Evolutionary conservation across 2,329 filamentous ascomycete species (phyloP).

Genomic region (Parastagonospora avenae): DNA sequence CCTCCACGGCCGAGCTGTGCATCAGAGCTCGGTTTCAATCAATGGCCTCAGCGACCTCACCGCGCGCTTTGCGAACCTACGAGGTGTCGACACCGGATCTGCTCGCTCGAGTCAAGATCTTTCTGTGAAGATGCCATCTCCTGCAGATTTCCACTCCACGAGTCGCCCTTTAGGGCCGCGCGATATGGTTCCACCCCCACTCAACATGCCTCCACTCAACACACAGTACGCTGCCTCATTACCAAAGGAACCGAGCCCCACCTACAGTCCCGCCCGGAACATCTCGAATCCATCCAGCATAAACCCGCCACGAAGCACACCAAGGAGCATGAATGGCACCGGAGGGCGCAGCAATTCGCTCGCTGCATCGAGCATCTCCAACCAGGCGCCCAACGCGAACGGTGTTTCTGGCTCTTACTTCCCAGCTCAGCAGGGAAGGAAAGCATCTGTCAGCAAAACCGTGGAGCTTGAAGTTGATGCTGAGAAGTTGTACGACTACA

Average conservation of each 20-base stretch:
- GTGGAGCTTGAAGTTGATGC: slow-evolving; percentile 68
- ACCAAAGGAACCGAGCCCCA: slow-evolving; percentile 74
- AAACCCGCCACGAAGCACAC: slow-evolving; percentile 67
- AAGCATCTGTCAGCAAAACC: slow-evolving; percentile 55
- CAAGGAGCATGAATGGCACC: slow-evolving; percentile 65
- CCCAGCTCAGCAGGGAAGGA: slow-evolving; percentile 36
- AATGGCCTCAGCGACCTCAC: slow-evolving; percentile 38
- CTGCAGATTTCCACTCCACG: slow-evolving; percentile 43
- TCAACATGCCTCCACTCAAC: slow-evolving; percentile 61
- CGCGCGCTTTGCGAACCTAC: slow-evolving; percentile 47
- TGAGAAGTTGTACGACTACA: slow-evolving; percentile 72
- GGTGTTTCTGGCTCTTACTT: slow-evolving; percentile 51
- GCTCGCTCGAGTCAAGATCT: slow-evolving; percentile 30
- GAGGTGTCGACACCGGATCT: slow-evolving; percentile 30
- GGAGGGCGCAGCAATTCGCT: slow-evolving; percentile 61
- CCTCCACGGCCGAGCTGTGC: slow-evolving; percentile 66
- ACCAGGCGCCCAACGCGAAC: slow-evolving; percentile 44
- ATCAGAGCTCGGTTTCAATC: slow-evolving; percentile 35
- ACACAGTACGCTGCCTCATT: slow-evolving; percentile 61
- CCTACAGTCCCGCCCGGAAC: slow-evolving; percentile 78
- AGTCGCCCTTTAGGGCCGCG: slow-evolving; percentile 55
- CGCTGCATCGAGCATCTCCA: slow-evolving; percentile 45
- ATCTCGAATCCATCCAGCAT: slow-evolving; percentile 69
- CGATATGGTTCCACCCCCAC: slow-evolving; percentile 58
- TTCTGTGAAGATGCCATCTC: slow-evolving; percentile 50